Conservation (phyloP, 345 rosid genomes). For the Ailanthus altissimus region DNA sequence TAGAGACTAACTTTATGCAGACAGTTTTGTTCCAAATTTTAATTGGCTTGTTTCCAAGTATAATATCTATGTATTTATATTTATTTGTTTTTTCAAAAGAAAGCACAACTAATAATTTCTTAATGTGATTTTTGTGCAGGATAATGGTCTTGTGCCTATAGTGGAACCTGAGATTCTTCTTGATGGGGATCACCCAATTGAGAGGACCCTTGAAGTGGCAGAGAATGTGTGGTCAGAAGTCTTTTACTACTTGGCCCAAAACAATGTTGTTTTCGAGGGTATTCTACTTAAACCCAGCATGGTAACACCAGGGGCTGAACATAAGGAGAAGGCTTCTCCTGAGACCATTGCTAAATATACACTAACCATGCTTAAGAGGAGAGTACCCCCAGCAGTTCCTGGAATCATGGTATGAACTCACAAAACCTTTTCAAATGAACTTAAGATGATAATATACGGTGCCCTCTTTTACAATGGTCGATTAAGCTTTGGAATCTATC, state of each 20-base stretch:
- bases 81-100: neutral
- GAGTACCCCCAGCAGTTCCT: conserved; percentile 97
- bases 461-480: neutral
- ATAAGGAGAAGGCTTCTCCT: conserved; percentile 85
- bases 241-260: conserved; percentile 89
- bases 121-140: conserved; percentile 43
- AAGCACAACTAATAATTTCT: neutral
- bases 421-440: conserved; percentile 17
- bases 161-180: conserved; percentile 99
- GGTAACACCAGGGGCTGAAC: conserved; percentile 99
- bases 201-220: conserved; percentile 94
- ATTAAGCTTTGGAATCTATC: neutral
- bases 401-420: conserved; percentile 76
- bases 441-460: neutral
- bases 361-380: conserved; percentile 88
- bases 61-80: neutral
- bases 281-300: conserved; percentile 97
- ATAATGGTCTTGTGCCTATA: conserved; percentile 94
- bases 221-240: conserved; percentile 99
- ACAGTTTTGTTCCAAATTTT: neutral
- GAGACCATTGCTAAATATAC: conserved; percentile 87
- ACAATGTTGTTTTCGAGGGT: conserved; percentile 87
- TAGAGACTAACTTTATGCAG: neutral
- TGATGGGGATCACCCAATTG: conserved; percentile 93
- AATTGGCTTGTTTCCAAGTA: neutral